Evolutionary conservation across 306 rosid species (phyloP), one percentile per base, ranked within the genome.

Genomic region (Cyclanthera cordifolia): DNA sequence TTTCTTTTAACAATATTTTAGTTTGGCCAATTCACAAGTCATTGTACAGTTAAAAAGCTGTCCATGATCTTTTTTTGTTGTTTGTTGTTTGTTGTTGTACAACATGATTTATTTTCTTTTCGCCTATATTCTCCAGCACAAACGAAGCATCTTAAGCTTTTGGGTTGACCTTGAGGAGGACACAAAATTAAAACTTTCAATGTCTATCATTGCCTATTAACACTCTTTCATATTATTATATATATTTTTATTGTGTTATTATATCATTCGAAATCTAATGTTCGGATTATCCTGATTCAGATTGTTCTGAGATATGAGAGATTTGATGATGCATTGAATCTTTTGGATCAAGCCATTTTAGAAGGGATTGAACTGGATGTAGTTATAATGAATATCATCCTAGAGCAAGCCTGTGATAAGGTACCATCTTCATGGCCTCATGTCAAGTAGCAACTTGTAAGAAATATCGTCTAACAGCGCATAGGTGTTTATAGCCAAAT

Each of bases 281-380:
- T 54, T 68, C 34, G 64, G 74, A 54, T 71, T 81, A 59, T 55
- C 61, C 79, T 74, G 71, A 67, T 60, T 63, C 88, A 92, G 97
- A 81, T 85, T 85, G 79, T 81, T 47, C 58, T 92, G 90, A 70
- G 75, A 59, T 74, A 74, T 43, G 84, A 76, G 76, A 82, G 75
- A 68, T 81, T 81, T 71, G 63, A 66, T 74, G 92, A 85, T 73
- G 88, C 90, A 54, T 48, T 39, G 60, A 59, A 69, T 24, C 32
- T 89, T 63, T 78, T 92, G 90, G 88, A 85, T 75, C 88, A 39
- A 81, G 80, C 82, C 41, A 78, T 73, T 81, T 75, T 80, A 20
- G 85, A 87, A 81, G 86, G 86, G 74, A 72, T 72, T 64, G 69
- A 77, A 64, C 81, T 83, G 75, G 95, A 92, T 82, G 75, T 78